Evolutionary conservation across 257 asterid species (phyloP).

Genomic region (Parsonsia alboflavescens): DNA sequence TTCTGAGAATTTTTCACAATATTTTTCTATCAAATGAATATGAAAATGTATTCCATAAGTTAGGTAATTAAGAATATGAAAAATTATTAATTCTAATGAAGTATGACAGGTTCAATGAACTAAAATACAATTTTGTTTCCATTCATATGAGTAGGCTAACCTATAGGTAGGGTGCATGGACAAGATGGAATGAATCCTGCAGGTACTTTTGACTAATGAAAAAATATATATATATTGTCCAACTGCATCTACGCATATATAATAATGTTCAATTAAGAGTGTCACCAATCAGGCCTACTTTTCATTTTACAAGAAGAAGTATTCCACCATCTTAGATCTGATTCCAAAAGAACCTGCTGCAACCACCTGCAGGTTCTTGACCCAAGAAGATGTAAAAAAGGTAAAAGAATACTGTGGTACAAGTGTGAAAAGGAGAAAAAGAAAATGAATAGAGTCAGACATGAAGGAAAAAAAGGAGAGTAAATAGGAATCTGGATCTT

Average conservation of each 20-base stretch:
- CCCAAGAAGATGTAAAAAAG: slow-evolving; percentile 3
- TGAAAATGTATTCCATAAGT: not conserved
- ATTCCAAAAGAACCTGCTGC: not conserved
- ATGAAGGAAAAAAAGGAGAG: not conserved
- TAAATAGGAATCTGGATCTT: not conserved
- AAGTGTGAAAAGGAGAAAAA: not conserved
- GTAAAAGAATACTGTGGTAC: not conserved
- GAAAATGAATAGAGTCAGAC: not conserved
- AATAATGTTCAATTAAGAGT: no score
- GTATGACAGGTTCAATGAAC: not conserved
- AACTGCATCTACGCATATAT: slow-evolving; percentile 6
- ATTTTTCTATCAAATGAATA: not conserved
- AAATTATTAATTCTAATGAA: not conserved
- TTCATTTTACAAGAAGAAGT: not conserved
- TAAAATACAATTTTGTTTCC: not conserved
- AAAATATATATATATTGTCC: no score
- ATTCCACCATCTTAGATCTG: not conserved
- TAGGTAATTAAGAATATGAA: not conserved
- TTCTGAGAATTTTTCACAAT: not conserved
- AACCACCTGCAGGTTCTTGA: not conserved
- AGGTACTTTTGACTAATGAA: not conserved
- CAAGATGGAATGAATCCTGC: slow-evolving; percentile 9
- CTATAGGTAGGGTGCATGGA: not conserved
- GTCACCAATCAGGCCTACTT: not conserved
- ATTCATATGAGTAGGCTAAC: not conserved